Evolutionary conservation across 1,284 basidiomycete genomes (phyloP), one percentile per base, ranked within the genome.

Genomic region (Xerocomus nothofagi): DNA sequence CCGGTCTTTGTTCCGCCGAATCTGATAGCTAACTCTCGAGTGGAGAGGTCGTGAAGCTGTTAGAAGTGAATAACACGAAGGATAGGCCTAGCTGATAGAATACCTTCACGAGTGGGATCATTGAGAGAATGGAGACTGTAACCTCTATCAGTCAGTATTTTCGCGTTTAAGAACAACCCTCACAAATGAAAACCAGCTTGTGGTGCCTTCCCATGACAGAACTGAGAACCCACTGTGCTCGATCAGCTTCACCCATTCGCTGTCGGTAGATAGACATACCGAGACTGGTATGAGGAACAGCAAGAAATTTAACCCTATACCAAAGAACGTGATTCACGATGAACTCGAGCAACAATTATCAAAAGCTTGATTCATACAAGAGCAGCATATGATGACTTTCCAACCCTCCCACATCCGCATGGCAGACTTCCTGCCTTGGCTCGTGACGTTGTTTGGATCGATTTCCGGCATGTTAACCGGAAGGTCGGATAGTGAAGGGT

Each of bases 1-100:
- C 88, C 91, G 0, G 87, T 84, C 55, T 84, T 84, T 2, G 87
- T 79, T 44, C 91, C 90, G 10, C 92, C 87, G 24, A 88, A 78
- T 38, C 86, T 80, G 20, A 86, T 66, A 2, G 90, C 81, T 5
- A 93, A 73, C 50, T 93, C 87, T 56, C 82, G 78, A 0, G 88
- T 93, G 0, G 82, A 81, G 49, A 92, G 78, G 51, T 93, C 92
- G 48, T 95, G 86, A 32, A 95, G 73, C 76, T 87, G 46, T 37
- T 8, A 4, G 4, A 34, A 1, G 26, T 61, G 17, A 65, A 42
- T 21, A 20, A 43, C 24, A 20, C 10, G 44, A 48, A 50, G 1
- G 34, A 34, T 14, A 32, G n/a, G 18, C 17, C 11, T n/a, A 26
- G 17, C n/a, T 34, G 36, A 24, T 42, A 44, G 20, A 47, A 58